A percentile compares a stretch with the other conserved stretches of the same genome.
Conservation (phyloP, 1,284 basidiomycete species). For the Coniferiporia weirii region DNA sequence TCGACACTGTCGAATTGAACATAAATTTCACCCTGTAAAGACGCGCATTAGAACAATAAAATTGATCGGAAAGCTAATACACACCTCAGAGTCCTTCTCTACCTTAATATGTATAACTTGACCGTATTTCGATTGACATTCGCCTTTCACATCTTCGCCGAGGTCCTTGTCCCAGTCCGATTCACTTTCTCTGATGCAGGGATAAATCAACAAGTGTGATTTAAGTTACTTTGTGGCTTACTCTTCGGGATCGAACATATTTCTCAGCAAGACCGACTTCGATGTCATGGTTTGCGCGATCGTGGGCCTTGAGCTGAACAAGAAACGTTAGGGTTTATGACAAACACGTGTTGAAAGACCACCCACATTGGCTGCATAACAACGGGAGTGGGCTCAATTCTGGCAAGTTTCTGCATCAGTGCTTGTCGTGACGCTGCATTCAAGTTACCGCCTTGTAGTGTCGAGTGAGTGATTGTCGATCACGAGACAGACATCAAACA, state of each 20-base stretch:
- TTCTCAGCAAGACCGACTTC: constrained; percentile 80
- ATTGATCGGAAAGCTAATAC: constrained; percentile 21
- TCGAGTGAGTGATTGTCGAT: neutral
- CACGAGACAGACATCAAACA: constrained; percentile 19
- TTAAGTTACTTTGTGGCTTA: constrained; percentile 34
- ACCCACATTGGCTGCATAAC: constrained; percentile 57
- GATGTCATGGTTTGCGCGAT: constrained; percentile 80
- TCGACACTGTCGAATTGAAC: constrained; percentile 84
- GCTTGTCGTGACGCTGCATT: constrained; percentile 94
- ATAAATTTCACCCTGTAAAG: constrained; percentile 92
- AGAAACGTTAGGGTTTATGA: constrained; percentile 18
- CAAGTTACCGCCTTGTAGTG: constrained; percentile 72
- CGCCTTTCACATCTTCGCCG: constrained; percentile 91
- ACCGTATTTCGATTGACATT: constrained; percentile 92
- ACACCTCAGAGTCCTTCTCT: constrained; percentile 87
- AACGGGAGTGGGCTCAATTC: constrained; percentile 65
- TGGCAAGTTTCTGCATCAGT: constrained; percentile 98
- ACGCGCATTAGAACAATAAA: neutral
- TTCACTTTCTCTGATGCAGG: constrained; percentile 75
- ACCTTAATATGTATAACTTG: constrained; percentile 84
- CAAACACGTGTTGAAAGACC: constrained; percentile 3
- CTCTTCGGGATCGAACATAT: constrained; percentile 98
- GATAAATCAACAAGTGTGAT: constrained; percentile 6
- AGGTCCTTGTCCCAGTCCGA: constrained; percentile 95
- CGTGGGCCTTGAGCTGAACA: constrained; percentile 52